Base-by-base conservation (phyloP, 306 rosid species). In the Ceratonia siliqua region DNA sequence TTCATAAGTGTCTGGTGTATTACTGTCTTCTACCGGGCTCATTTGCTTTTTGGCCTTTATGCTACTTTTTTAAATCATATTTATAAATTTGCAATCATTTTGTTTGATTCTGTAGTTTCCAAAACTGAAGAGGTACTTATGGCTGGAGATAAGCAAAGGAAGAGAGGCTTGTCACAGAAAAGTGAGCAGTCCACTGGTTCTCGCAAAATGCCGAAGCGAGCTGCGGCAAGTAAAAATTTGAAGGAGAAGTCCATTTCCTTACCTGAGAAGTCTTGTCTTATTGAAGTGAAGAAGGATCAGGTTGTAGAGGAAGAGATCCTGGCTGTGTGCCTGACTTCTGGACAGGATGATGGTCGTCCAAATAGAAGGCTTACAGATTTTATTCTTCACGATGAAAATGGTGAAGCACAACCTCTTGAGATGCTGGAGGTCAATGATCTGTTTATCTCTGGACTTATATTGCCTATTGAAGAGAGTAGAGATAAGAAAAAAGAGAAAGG, bases 201-300 rank as follows among this genome's bases (percentile, higher is more conserved):
- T 6, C 82, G 96, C 17, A 92, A 92, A 79, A 77, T 86, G 96
- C 99, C 99, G 5, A 92, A 71, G 80, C 89, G 99, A 41, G 91
- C 99, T 33, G 97, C 97, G 20, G 91, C 97, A 1, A 75, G 90
- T 61, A 82, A 61, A 53, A 83, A 84, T 82, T 85, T 94, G 70
- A 92, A 89, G 82, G 93, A 87, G 84, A 86, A 76, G 62, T 75
- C 90, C 10, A 54, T 86, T 79, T 78, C 24, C 9, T 38, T 87
- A 30, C 63, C 88, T 12, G 87, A 83, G 20, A 87, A 94, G 70
- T 83, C 89, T 55, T 66, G 68, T 55, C 80, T 85, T 13, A 79
- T 92, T 46, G 91, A 83, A 78, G 57, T 46, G 2, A 89, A 90
- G 83, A 79, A 85, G 83, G 96, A 89, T 22, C 81, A 70, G 53